These are phyloP conservation scores for Aspergillus panamensis DNA, from an alignment of 495 filamentous ascomycete genomes.

Conservation along the genomic window DNA sequence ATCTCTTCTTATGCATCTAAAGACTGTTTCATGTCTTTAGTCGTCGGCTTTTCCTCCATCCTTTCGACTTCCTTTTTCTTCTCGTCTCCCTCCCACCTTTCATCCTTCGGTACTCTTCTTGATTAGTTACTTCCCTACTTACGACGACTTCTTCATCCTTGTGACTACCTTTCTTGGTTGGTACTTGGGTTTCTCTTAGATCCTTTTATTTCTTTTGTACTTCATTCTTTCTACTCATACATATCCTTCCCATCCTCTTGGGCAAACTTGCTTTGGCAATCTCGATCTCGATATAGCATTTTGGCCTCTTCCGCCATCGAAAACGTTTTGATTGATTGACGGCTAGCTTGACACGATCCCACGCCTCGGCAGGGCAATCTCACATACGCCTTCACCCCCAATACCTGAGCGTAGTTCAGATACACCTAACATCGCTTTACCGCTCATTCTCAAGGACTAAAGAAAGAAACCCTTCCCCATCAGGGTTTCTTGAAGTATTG, in stretches of 20 bases:
- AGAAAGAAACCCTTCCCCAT: background rate
- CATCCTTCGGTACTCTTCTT: constrained; percentile 3
- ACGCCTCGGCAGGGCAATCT: constrained; percentile 9
- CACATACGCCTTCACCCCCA: background rate
- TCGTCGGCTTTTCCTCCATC: constrained; percentile 11
- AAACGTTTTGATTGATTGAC: background rate
- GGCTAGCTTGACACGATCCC: constrained; percentile 11
- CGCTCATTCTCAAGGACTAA: constrained; percentile 3
- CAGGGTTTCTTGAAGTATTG: constrained; percentile 1
- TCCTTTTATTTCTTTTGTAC: background rate
- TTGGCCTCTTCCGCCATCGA: background rate
- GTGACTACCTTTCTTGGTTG: constrained; percentile 7
- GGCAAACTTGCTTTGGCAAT: constrained; percentile 2
- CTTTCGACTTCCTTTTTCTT: constrained; percentile 17
- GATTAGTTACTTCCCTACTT: constrained; percentile 10
- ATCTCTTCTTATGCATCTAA: constrained; percentile 25
- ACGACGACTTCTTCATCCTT: constrained; percentile 2
- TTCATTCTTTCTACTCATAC: background rate
- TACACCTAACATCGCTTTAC: constrained; percentile 10
- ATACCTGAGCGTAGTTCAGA: constrained; percentile 10
- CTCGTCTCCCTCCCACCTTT: constrained; percentile 9
- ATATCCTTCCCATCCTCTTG: background rate
- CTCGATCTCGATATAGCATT: constrained; percentile 3
- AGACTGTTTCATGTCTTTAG: constrained; percentile 22
- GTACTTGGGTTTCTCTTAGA: constrained; percentile 1